Evolutionary conservation across 306 rosid genomes (phyloP).

Genomic region (Vigna trinervia): DNA sequence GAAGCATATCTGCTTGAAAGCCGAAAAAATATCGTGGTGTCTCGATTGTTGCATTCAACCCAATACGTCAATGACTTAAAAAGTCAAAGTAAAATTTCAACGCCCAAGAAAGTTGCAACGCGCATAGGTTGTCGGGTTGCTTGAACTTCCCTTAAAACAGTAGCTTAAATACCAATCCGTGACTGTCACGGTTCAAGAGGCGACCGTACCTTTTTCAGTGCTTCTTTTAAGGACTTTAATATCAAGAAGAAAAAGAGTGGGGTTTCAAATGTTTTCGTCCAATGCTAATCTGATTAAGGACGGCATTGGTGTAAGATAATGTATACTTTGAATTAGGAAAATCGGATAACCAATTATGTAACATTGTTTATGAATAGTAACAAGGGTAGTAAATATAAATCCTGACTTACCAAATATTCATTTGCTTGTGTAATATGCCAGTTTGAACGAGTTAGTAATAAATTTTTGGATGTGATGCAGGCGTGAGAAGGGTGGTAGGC

Average conservation of each 20-base stretch:
- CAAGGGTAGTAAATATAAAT: background rate
- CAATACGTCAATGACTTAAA: background rate
- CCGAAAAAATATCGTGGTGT: background rate
- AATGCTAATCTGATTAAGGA: conserved; percentile 1
- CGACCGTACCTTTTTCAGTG: background rate
- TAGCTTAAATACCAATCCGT: conserved; percentile 3
- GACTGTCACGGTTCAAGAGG: conserved; percentile 36
- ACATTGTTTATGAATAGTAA: conserved; percentile 15
- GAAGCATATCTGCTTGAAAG: background rate
- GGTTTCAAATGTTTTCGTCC: background rate
- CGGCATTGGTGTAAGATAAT: background rate
- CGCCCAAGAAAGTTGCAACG: background rate
- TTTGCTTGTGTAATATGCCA: conserved; percentile 1
- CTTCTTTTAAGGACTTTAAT: background rate
- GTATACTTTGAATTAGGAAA: background rate
- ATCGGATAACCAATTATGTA: background rate
- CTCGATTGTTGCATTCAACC: background rate
- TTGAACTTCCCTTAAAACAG: conserved; percentile 5
- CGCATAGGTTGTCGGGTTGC: background rate
- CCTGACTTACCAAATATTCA: background rate
- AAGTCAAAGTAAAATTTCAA: background rate
- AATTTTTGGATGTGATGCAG: conserved; percentile 46
- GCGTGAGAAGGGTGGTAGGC: conserved; percentile 49
- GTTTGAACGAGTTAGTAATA: background rate
- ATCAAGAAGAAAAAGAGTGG: background rate